Conservation (phyloP, 2,329 filamentous ascomycete genomes). For the Colletotrichum melonis region DNA sequence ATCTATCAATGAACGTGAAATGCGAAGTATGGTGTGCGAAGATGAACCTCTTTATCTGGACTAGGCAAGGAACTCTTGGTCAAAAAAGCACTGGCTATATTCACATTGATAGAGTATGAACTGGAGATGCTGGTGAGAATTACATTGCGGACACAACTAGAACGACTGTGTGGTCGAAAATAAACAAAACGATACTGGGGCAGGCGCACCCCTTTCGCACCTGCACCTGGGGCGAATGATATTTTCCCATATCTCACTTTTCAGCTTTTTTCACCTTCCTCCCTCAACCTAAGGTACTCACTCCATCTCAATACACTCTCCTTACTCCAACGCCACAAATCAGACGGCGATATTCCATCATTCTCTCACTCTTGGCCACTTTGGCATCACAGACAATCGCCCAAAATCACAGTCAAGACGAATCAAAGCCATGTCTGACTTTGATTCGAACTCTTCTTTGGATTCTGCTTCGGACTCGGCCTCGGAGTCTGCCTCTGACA, state of each 20-base stretch:
- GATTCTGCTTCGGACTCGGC: neutral
- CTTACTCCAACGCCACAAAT: neutral
- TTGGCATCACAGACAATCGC: neutral
- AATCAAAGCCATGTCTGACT: neutral
- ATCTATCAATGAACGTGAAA: too few species aligned
- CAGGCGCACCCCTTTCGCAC: neutral
- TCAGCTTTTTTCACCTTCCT: neutral
- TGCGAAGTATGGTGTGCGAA: neutral
- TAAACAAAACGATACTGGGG: neutral
- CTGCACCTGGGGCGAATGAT: neutral
- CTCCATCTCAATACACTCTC: neutral
- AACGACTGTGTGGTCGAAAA: too few species aligned
- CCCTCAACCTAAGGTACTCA: too few species aligned
- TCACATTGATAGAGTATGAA: neutral
- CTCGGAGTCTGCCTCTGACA: neutral
- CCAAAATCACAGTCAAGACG: neutral
- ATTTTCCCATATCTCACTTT: neutral
- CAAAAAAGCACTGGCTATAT: neutral
- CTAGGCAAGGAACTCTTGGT: neutral
- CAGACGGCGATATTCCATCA: neutral
- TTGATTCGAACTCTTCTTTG: neutral
- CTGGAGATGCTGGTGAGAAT: too few species aligned
- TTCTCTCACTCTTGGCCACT: neutral
- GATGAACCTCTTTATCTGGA: neutral
- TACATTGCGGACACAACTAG: too few species aligned